Conservation (phyloP, 2,329 filamentous ascomycete species). For the Fusarium anguioides region DNA sequence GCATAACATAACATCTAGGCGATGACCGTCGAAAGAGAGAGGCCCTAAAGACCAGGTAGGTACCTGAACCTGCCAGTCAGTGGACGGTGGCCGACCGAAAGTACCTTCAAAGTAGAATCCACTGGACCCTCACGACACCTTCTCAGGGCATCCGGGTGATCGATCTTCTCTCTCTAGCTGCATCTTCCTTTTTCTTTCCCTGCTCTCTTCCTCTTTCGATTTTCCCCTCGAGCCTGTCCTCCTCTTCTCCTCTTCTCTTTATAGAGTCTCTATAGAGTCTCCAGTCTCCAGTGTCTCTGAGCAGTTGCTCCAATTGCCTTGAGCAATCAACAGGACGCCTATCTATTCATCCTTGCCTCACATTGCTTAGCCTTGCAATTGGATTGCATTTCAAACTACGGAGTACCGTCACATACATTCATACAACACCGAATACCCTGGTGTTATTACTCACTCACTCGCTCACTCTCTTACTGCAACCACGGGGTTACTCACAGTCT, state of each 20-base stretch:
- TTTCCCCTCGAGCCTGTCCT: constrained; percentile 9
- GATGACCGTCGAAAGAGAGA: constrained; percentile 2
- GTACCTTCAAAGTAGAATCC: constrained; percentile 15
- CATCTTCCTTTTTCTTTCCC: constrained; percentile 19
- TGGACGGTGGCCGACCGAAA: neutral
- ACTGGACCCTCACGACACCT: constrained; percentile 32
- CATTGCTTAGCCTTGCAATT: constrained; percentile 12
- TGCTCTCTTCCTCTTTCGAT: constrained; percentile 18
- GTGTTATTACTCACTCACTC: constrained; percentile 1
- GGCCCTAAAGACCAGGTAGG: constrained; percentile 11
- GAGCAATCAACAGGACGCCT: constrained; percentile 5
- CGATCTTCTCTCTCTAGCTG: constrained; percentile 26
- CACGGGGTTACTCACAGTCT: constrained; percentile 13
- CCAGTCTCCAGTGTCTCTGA: constrained; percentile 7
- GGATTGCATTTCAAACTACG: constrained; percentile 14
- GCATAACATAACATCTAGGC: constrained; percentile 2
- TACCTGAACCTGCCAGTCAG: constrained; percentile 8
- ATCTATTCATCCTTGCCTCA: constrained; percentile 1
- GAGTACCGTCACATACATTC: neutral
- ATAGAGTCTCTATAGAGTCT: constrained; percentile 31
- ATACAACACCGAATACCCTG: constrained; percentile 3
- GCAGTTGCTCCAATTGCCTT: constrained; percentile 35
- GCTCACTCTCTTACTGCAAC: constrained; percentile 8
- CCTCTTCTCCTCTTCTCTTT: constrained; percentile 6
- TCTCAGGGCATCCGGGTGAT: constrained; percentile 23